Evolutionary conservation across 228 moss, liverwort and hornwort genomes (phyloP).

Genomic region (Sphagnum fallax): DNA sequence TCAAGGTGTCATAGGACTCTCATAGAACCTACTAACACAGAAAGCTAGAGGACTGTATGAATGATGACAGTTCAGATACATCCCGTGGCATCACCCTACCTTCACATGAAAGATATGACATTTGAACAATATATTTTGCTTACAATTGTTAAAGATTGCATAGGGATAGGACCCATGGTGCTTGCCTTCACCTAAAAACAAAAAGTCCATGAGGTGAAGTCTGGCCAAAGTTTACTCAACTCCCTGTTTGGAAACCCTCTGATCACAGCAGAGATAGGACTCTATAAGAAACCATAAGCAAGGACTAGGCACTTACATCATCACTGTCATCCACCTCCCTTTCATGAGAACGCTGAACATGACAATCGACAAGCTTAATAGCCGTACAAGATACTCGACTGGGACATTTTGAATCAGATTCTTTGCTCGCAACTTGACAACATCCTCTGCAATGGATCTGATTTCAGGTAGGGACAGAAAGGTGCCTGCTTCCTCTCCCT

Average conservation of each 20-base stretch:
- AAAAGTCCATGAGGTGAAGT: too few relatives aligned
- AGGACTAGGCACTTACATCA: conserved; percentile 38
- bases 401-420: conserved; percentile 66
- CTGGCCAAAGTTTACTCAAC: neutral
- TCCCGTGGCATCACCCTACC: too few relatives aligned
- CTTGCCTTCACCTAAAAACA: too few relatives aligned
- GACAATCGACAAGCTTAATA: conserved; percentile 77
- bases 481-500: conserved; percentile 61
- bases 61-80: too few relatives aligned
- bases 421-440: conserved; percentile 66
- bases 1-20: too few relatives aligned
- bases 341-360: conserved; percentile 64
- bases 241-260: neutral
- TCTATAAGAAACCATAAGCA: neutral
- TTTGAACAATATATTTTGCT: too few relatives aligned
- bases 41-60: too few relatives aligned
- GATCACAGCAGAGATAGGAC: neutral
- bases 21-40: too few relatives aligned
- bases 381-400: conserved; percentile 48
- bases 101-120: too few relatives aligned
- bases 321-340: conserved; percentile 77
- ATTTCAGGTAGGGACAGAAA: conserved; percentile 67
- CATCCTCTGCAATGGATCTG: conserved; percentile 57
- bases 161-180: too few relatives aligned
- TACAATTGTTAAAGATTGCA: too few relatives aligned